Percentiles rank a stretch among this genome's conserved stretches.
Evolutionary conservation across 352 stramenopile species (phyloP).

Genomic region (Pythium coloratum): DNA sequence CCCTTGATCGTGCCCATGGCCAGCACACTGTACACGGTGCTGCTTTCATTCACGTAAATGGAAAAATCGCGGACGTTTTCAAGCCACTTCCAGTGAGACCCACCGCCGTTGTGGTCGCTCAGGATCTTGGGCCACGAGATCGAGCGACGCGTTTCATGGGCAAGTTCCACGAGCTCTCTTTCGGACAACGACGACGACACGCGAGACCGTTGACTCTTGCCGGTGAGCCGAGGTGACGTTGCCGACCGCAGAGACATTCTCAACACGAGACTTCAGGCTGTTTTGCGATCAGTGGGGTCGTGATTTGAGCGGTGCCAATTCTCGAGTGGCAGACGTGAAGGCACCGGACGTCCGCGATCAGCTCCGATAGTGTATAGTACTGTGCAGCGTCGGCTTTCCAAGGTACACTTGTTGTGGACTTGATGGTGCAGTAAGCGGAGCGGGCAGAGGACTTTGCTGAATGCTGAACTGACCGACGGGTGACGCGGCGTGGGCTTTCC

Average conservation of each 20-base stretch:
- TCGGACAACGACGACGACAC: neutral
- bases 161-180: neutral
- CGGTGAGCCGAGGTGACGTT: neutral
- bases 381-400: no score
- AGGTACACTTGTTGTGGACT: no score
- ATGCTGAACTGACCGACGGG: neutral
- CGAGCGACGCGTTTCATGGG: neutral
- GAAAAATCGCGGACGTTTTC: conserved; percentile 19
- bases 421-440: no score
- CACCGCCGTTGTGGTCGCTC: conserved; percentile 6
- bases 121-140: conserved; percentile 7
- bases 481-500: neutral
- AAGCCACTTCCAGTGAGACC: conserved; percentile 22
- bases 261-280: no score
- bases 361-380: no score
- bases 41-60: conserved; percentile 15
- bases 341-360: no score
- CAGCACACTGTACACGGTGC: conserved; percentile 2
- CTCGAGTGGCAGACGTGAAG: no score
- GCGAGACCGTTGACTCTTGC: neutral
- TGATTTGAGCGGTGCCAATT: no score
- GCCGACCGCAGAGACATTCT: no score
- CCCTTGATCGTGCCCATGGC: conserved; percentile 14
- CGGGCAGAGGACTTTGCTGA: neutral
- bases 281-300: no score